phyloP scores from a whole-genome alignment of 2,329 filamentous ascomycete genomes.

The Xylaria hypoxylon region DNA sequence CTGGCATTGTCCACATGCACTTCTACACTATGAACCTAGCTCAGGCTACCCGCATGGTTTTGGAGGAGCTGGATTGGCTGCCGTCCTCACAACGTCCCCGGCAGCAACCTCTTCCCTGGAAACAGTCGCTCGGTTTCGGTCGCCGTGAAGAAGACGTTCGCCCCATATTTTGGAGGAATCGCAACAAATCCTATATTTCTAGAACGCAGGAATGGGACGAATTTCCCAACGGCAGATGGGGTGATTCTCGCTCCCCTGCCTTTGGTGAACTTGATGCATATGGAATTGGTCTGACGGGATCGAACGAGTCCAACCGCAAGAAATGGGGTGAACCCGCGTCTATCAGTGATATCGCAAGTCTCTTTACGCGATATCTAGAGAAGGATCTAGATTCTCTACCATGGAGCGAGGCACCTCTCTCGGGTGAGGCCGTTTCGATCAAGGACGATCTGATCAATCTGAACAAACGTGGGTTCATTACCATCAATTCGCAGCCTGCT shows the following conservation, averaged over 20 bases:
- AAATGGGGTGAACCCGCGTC: conserved; percentile 90
- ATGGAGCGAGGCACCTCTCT: conserved; percentile 93
- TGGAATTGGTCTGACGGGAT: conserved; percentile 91
- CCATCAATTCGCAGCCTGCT: conserved; percentile 97
- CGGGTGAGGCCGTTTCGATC: conserved; percentile 83
- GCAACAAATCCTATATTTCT: conserved; percentile 93
- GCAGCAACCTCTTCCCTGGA: conserved; percentile 94
- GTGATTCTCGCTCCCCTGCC: conserved; percentile 93
- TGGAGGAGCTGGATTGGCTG: conserved; percentile 87
- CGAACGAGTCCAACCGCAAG: conserved; percentile 95
- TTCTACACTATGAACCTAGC: conserved; percentile 99
- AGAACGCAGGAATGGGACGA: conserved; percentile 99
- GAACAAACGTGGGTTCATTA: conserved; percentile 88
- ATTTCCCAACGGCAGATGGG: conserved; percentile 98
- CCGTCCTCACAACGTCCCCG: conserved; percentile 82
- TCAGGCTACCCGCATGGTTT: conserved; percentile 90
- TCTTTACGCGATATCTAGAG: conserved; percentile 88
- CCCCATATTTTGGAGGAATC: conserved; percentile 98
- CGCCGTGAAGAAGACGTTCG: conserved; percentile 94
- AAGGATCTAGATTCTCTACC: conserved; percentile 85
- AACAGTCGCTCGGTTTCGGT: conserved; percentile 89
- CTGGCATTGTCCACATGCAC: conserved; percentile 88
- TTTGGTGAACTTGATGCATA: conserved; percentile 97
- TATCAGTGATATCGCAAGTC: conserved; percentile 80
- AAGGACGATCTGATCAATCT: conserved; percentile 80